A percentile compares a stretch with the other conserved stretches of the same genome.
These are phyloP conservation scores for Rhizodiscina lignyota DNA, from an alignment of 495 filamentous ascomycete species.

Conservation along the genomic window DNA sequence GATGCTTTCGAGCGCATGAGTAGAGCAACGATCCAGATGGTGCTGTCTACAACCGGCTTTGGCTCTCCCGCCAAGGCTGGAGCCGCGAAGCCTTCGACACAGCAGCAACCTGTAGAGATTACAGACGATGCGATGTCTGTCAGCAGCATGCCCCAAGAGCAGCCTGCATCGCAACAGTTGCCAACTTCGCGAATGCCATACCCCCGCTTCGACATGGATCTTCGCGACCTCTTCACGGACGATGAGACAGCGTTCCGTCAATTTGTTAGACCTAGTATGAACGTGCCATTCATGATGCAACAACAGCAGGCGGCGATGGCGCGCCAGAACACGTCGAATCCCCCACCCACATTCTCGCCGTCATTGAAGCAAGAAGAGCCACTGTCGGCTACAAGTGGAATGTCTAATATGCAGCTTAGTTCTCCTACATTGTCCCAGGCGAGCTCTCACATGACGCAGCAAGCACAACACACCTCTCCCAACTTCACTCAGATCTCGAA, in stretches of 20 bases:
- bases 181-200: constrained; percentile 1
- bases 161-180: too few species aligned
- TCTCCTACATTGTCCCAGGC: background rate
- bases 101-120: background rate
- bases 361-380: background rate
- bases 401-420: background rate
- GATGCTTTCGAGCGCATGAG: constrained; percentile 94
- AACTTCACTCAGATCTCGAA: constrained; percentile 7
- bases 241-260: constrained; percentile 14
- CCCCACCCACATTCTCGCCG: background rate
- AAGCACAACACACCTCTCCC: background rate
- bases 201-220: constrained; percentile 42
- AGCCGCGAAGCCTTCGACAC: constrained; percentile 1
- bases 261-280: constrained; percentile 10
- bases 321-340: constrained; percentile 19
- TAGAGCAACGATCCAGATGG: constrained; percentile 88
- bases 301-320: constrained; percentile 17
- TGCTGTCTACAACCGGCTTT: constrained; percentile 66
- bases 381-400: background rate
- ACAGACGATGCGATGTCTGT: too few species aligned
- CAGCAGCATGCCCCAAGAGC: too few species aligned
- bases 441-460: too few species aligned
- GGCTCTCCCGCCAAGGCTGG: constrained; percentile 29
- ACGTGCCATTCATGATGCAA: too few species aligned
- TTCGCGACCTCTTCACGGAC: constrained; percentile 36